Base-by-base conservation (phyloP, 306 rosid genomes). In the Oemleria cerasiformis region DNA sequence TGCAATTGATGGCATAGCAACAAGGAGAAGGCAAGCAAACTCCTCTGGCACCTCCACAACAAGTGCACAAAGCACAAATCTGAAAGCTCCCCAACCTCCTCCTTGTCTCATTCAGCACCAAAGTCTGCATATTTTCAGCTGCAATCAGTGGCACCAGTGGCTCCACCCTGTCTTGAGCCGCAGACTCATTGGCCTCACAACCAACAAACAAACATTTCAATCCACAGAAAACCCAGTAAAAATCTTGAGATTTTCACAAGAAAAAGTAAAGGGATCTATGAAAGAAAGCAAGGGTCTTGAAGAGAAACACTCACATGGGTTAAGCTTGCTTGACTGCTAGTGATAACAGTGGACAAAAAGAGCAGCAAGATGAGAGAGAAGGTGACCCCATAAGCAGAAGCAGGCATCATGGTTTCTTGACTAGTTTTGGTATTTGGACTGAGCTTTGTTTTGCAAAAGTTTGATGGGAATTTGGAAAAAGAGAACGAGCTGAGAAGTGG, bases 1-100 rank as follows among this genome's bases (percentile, higher is more conserved):
- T 89, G 92, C 99, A 95, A 82, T 92, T 90, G 87, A 95, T 92
- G 66, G 99, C 96, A 80, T 92, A 95, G 92, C 99, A 95, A 81
- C 99, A 95, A 0, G 97, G 97, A 74, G 97, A 88, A n/a, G 99
- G 92, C 84, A 95, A 82, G 80, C 99, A 95, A 3, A 86, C 75
- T 55, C 99, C 93, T 89, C 68, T 89, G 4, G 96, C 87, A 54
- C 99, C 97, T 63, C 99, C 99, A 69, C 99, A 95, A 83, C 99
- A 95, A 36, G 99, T 95, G 68, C 99, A 95, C 19, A 92, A 72
- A 2, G 96, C 99, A 76, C 99, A 95, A 74, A 95, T 88, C 89
- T 77, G 87, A 82, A 95, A 95, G 84, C 96, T 92, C 60, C 92
- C 85, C 77, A 95, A 73, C 71, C 69, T 90, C 79, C 99, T 87